phyloP scores from a whole-genome alignment of 1,284 basidiomycete species.

The Tilletia setariae region DNA sequence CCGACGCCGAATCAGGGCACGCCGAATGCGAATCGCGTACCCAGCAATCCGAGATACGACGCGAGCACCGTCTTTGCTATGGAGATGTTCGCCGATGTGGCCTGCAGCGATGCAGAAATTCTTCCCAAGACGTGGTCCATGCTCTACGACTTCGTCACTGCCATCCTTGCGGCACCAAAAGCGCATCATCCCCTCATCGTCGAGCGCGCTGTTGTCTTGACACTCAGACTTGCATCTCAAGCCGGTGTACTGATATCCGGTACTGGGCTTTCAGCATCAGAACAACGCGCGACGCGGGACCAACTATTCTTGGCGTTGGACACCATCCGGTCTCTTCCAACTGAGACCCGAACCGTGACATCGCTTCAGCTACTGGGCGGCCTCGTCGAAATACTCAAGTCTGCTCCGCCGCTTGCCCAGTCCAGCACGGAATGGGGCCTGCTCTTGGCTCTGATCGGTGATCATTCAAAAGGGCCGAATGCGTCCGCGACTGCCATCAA shows the following conservation, averaged over 20 bases:
- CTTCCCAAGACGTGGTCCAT: slow-evolving; percentile 88
- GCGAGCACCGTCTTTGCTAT: slow-evolving; percentile 88
- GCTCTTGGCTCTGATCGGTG: slow-evolving; percentile 81
- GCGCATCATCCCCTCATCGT: slow-evolving; percentile 85
- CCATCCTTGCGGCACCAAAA: slow-evolving; percentile 71
- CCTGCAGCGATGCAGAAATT: slow-evolving; percentile 63
- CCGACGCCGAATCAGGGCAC: slow-evolving; percentile 22
- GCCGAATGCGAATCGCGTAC: not conserved
- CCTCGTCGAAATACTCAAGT: slow-evolving; percentile 71
- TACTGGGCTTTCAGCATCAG: slow-evolving; percentile 17
- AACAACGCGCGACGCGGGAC: slow-evolving; percentile 72
- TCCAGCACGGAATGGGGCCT: slow-evolving; percentile 95
- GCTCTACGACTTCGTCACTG: slow-evolving; percentile 83
- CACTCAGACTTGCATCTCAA: slow-evolving; percentile 34
- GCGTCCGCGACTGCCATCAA: not conserved
- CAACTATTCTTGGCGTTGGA: slow-evolving; percentile 92
- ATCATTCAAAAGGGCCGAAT: slow-evolving; percentile 62
- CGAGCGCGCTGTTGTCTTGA: slow-evolving; percentile 82
- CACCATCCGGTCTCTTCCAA: slow-evolving; percentile 75
- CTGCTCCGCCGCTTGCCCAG: slow-evolving; percentile 63
- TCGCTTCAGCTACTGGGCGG: slow-evolving; percentile 88
- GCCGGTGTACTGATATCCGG: slow-evolving; percentile 19
- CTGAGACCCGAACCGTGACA: slow-evolving; percentile 72
- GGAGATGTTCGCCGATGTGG: slow-evolving; percentile 87
- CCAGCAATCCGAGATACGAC: slow-evolving; percentile 67